Evolutionary conservation across 352 stramenopile species (phyloP).

Genomic region (Globisporangium middletonii): DNA sequence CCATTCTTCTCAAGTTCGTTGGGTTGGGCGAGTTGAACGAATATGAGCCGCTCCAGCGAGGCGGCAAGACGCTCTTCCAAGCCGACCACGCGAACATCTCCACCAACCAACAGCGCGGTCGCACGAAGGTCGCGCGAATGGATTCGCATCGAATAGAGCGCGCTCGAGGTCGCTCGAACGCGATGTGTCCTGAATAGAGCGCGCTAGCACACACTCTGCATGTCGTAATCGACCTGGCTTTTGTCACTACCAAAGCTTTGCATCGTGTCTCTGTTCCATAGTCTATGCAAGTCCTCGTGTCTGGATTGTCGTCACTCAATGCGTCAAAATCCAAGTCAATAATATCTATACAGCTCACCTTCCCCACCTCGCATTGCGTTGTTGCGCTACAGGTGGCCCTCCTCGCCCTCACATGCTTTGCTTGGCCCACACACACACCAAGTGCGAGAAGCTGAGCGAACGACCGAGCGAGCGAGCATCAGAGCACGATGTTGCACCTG

Average conservation of each 20-base stretch:
- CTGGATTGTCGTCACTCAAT: too few relatives aligned
- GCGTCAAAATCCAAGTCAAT: not conserved
- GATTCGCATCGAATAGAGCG: not conserved
- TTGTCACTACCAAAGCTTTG: not conserved
- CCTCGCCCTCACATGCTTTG: not conserved
- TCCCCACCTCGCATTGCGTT: not conserved
- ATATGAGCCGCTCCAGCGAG: conserved; percentile 18
- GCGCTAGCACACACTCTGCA: conserved; percentile 1
- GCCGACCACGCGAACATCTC: conserved; percentile 6
- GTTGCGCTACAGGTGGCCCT: not conserved
- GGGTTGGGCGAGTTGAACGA: conserved; percentile 58
- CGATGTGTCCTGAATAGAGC: not conserved
- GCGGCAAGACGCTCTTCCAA: too few relatives aligned
- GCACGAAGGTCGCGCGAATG: conserved; percentile 23
- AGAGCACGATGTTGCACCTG: conserved; percentile 23
- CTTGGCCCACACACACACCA: not conserved
- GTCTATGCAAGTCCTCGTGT: too few relatives aligned
- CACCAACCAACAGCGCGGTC: conserved; percentile 36
- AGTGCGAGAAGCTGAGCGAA: not conserved
- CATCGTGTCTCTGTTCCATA: too few relatives aligned
- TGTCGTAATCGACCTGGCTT: not conserved
- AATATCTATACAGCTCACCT: not conserved
- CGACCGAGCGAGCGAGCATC: conserved; percentile 4
- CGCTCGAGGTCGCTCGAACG: not conserved
- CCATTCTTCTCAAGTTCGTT: conserved; percentile 56